Evolutionary conservation across 768 basidiomycete genomes (phyloP), one percentile per base, ranked within the genome.

Genomic region (Tricholoma furcatifolium): DNA sequence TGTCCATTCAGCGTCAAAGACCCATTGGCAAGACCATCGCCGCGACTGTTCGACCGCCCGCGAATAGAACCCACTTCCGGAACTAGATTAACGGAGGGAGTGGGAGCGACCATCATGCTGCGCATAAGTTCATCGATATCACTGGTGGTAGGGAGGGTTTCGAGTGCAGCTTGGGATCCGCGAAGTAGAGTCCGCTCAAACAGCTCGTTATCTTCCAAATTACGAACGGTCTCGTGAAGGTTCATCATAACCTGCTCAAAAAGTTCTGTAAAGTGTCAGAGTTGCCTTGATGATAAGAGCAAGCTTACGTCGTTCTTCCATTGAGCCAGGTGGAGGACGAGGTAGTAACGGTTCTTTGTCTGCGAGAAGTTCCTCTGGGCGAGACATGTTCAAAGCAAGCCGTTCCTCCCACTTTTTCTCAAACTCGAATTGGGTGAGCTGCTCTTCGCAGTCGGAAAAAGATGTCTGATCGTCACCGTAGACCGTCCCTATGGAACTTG

Each of bases 91-190:
- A 53, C 20, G 6, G 54, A 53, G 27, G 61, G 46, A n/a, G 57
- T 54, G 6, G 67, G 57, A 6, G 56, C 53, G 17, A 72, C 69
- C 79, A 82, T 80, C 80, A 82, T 79, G 57, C 75, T 75, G 32
- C 67, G 70, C 76, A 82, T 75, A 50, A 82, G 71, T 18, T 62
- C 52, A 62, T 80, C 79, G 43, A 82, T 75, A 53, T 81, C 75
- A 23, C 64, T 70, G 15, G 79, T 71, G 12, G 70, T 65, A 3
- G 76, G 73, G 42, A 73, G 74, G 12, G 67, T 67, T 50, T 77
- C 76, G 32, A 75, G 52, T 7, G 66, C 74, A n/a, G 71, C 72
- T 55, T 74, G 73, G 8, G 78, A 77, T 39, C 78, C 77, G 14
- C 74, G 74, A 17, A 77, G 63, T 11, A 80, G 57, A 12, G 73